Evolutionary conservation across 805 yeast species (phyloP), one percentile per base, ranked within the genome.

Genomic region (Pichia phayaonensis): DNA sequence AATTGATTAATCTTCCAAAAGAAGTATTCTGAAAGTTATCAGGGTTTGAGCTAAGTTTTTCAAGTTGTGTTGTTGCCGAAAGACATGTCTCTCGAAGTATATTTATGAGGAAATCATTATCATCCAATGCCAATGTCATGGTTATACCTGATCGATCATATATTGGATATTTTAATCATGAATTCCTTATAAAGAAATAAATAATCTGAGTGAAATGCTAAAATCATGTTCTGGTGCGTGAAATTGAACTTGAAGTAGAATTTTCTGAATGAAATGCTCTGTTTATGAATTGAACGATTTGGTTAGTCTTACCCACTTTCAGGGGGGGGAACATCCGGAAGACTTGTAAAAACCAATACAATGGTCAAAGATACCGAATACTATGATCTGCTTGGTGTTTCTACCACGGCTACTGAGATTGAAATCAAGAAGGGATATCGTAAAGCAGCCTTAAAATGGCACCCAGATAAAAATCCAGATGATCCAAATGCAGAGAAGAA

Each of bases 361-460:
- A 83, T 86, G 94, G 92, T 83, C 29, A 84, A 81, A 48, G 94
- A 86, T 57, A 81, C 87, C 0, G 75, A 74, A 20, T 86, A 86
- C 59, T 86, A 86, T 60, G 90, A 86, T 48, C 68, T 81, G 27
- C 65, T 86, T 26, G 86, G 77, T 5, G 80, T 84, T 3, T 64
- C 69, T 0, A 67, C 76, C 1, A 72, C 76, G 3, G 90, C 92
- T 6, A 74, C 80, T 7, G 81, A 79, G 5, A 70, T 74, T 8
- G 86, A 84, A 51, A 82, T 86, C 65, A 86, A 86, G 63, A 86
- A 84, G 63, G 90, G 92, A 0, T 86, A 86, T 67, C 71, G 94
- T 51, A 83, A 82, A 64, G 80, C 81, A 65, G 90, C 95, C 1
- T 74, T 86, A 49, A 78, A 76, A 58, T 81, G 80, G 58, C 95